These are phyloP conservation scores for Cryptosporidium ryanae DNA, from an alignment of 169 alveolate genomes.

Conservation along the genomic window DNA sequence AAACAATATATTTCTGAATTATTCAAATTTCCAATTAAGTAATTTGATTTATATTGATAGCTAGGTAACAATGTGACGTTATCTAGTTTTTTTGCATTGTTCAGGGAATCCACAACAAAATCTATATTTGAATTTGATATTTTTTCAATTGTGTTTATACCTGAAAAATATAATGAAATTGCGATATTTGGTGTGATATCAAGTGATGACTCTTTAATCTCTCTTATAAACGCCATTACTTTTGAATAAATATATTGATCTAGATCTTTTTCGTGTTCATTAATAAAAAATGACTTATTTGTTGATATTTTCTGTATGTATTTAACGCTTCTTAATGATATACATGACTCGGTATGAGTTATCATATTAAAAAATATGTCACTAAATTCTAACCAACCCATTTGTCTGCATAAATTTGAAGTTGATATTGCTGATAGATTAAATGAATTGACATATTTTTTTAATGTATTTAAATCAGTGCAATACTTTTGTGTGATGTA, in stretches of 20 bases:
- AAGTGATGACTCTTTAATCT: not conserved
- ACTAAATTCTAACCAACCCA: slow-evolving; percentile 48
- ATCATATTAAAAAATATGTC: slow-evolving; percentile 28
- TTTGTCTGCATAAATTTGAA: slow-evolving; percentile 18
- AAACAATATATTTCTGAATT: not conserved
- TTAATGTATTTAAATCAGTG: not conserved
- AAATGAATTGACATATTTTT: slow-evolving; percentile 4
- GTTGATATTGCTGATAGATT: slow-evolving; percentile 7
- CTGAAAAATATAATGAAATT: slow-evolving; percentile 50
- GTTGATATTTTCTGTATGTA: not conserved
- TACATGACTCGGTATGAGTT: slow-evolving; percentile 6
- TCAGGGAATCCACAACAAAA: not conserved
- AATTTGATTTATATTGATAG: not conserved
- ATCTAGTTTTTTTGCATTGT: slow-evolving; percentile 28
- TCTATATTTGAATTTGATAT: slow-evolving; percentile 18
- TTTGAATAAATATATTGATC: slow-evolving; percentile 8
- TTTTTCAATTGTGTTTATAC: slow-evolving; percentile 31
- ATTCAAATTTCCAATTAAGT: not conserved
- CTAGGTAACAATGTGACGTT: not conserved
- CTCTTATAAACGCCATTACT: slow-evolving; percentile 19
- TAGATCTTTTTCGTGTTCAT: not conserved
- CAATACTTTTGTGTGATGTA: slow-evolving; percentile 27
- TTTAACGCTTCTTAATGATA: slow-evolving; percentile 27
- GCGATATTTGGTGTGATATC: slow-evolving; percentile 62
- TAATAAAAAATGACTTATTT: not conserved